Base-by-base conservation (phyloP, 208 protist species). In the Leishmania tropica region DNA sequence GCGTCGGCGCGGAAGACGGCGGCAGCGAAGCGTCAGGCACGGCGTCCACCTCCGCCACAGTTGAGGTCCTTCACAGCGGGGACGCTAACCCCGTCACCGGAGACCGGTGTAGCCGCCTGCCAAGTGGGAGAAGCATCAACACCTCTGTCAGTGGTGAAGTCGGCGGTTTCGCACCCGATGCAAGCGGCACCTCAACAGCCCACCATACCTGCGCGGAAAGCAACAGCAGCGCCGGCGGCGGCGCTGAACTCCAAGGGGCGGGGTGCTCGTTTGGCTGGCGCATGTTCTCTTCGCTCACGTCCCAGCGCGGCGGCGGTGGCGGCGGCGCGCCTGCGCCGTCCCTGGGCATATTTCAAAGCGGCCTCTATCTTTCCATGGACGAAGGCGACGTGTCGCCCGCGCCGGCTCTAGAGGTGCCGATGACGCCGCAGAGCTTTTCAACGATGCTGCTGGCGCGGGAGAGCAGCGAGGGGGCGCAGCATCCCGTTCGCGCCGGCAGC, bases 371-470 rank as follows among this genome's bases (percentile, higher is more conserved):
- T 37, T 79, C 78, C 37, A 42, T 81, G 19, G 79, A 88, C 21
- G 65, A 80, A 28, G 81, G 84, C 17, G 76, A 88, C 21, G 86
- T 80, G 45, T 13, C 78, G 56, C 74, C 40, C 73, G 17, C 78
- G 0, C 28, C 53, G 45, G 80, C 85, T 35, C 51, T 88, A 71
- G 85, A 88, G 65, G 87, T 75, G 58, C 89, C 89, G 37, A 93
- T 93, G 84, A 93, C 89, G 31, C 85, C 87, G n/a, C 83, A 90
- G 74, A 87, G 85, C 51, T 93, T 86, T 75, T 89, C 84, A 0
- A 85, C 84, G 21, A 67, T 90, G 73, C 6, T 80, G 35, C 81
- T 80, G 72, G 76, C 56, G 6, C 81, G 78, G 42, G 76, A 80
- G 54, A 70, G 24, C 78, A 73, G 72, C 42, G 78, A 82, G 71